A percentile compares a stretch with the other conserved stretches of the same genome.
Evolutionary conservation across 768 basidiomycete species (phyloP).

Genomic region (Pulveroboletus sp.): DNA sequence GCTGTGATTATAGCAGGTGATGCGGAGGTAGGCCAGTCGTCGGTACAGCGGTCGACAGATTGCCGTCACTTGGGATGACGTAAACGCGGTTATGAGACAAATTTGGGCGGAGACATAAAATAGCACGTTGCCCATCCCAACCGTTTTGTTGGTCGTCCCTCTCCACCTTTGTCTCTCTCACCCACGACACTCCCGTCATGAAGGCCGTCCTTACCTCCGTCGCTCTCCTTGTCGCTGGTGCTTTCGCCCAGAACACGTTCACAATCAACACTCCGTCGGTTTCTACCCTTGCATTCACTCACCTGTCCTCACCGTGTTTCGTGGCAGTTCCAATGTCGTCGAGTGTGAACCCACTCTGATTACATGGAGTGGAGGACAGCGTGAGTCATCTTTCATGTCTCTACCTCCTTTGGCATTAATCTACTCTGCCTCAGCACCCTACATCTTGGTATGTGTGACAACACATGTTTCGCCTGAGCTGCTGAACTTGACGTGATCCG

Average conservation of each 20-base stretch:
- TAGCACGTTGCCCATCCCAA: constrained; percentile 10
- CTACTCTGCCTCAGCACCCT: constrained; percentile 43
- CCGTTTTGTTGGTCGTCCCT: constrained; percentile 13
- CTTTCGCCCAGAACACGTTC: constrained; percentile 46
- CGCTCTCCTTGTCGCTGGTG: constrained; percentile 39
- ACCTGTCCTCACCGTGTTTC: constrained; percentile 1
- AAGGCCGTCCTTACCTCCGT: constrained; percentile 38
- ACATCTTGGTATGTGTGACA: constrained; percentile 51
- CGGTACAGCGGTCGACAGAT: no score
- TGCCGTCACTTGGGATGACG: constrained; percentile 4
- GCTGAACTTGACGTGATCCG: background rate
- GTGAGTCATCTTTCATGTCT: constrained; percentile 35
- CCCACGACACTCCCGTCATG: constrained; percentile 36
- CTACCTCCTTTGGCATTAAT: background rate
- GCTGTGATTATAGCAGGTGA: constrained; percentile 14
- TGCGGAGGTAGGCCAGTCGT: background rate
- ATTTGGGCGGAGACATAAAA: constrained; percentile 33
- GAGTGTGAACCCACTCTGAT: constrained; percentile 57
- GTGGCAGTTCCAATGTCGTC: constrained; percentile 40
- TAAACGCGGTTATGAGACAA: constrained; percentile 5
- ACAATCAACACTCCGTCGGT: constrained; percentile 72
- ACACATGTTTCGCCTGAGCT: background rate
- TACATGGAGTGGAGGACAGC: constrained; percentile 49
- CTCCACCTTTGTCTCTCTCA: constrained; percentile 6
- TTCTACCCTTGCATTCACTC: background rate